A percentile compares a stretch with the other conserved stretches of the same genome.
Conservation (phyloP, 2,329 filamentous ascomycete genomes). For the Fusarium illudens region DNA sequence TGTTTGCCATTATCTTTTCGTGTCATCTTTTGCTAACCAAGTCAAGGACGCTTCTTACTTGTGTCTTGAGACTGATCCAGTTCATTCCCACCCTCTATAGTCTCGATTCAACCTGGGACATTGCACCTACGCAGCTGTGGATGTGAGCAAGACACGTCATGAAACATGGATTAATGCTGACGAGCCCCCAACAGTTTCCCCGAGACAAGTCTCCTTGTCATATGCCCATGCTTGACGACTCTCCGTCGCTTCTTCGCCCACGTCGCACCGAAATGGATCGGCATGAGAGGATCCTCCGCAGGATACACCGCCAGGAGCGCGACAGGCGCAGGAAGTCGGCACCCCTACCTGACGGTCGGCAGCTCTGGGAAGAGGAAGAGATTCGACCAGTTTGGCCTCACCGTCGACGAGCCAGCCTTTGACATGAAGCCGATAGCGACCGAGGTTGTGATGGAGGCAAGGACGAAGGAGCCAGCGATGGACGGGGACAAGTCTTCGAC, state of each 20-base stretch:
- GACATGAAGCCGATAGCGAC: neutral
- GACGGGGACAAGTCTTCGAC: neutral
- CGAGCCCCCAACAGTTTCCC: neutral
- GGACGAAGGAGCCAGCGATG: neutral
- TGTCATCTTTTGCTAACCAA: neutral
- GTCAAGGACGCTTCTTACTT: neutral
- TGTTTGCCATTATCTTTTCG: neutral
- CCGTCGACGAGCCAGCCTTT: neutral
- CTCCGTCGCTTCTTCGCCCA: neutral
- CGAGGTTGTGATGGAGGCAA: neutral
- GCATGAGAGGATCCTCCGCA: neutral
- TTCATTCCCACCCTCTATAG: neutral
- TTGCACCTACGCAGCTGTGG: neutral
- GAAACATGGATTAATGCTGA: neutral
- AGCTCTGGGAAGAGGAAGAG: neutral
- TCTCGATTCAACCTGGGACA: neutral
- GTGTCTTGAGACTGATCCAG: neutral
- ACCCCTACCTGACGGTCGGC: neutral
- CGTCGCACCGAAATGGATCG: neutral
- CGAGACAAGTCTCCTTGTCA: neutral
- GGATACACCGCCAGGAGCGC: neutral
- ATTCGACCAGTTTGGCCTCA: neutral
- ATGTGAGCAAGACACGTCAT: neutral
- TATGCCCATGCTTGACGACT: neutral
- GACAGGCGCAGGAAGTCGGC: neutral